These are phyloP conservation scores for Cucumis sativus DNA, from an alignment of 306 rosid species.

Conservation along the genomic window DNA sequence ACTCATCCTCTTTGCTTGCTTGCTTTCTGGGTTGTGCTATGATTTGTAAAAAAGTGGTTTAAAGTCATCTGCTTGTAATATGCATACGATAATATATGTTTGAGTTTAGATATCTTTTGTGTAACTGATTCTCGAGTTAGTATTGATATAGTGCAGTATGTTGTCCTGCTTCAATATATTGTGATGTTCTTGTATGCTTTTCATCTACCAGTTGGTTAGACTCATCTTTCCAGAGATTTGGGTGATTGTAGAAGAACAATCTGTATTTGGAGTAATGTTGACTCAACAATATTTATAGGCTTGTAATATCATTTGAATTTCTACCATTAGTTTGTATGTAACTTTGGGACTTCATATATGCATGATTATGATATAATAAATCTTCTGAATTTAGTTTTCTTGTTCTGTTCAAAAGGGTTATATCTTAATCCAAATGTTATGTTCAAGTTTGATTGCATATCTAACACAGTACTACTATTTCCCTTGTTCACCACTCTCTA, in stretches of 20 bases:
- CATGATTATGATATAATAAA: neutral
- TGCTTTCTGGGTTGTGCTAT: neutral
- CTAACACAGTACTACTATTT: neutral
- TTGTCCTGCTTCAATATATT: neutral
- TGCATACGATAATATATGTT: neutral
- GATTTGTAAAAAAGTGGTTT: conserved; percentile 2
- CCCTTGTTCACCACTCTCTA: neutral
- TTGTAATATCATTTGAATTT: neutral
- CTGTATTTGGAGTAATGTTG: neutral
- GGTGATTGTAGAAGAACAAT: neutral
- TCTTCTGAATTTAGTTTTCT: neutral
- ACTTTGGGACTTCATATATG: neutral
- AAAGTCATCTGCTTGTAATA: conserved; percentile 2
- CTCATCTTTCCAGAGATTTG: neutral
- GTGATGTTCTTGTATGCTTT: neutral
- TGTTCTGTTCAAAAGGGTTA: neutral
- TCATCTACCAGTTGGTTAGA: neutral
- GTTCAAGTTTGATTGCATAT: neutral
- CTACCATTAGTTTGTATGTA: neutral
- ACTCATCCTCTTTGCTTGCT: neutral
- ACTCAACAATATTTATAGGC: conserved; percentile 1
- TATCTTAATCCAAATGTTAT: neutral
- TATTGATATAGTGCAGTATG: neutral
- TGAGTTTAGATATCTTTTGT: neutral
- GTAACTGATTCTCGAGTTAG: neutral